phyloP scores from a whole-genome alignment of 768 basidiomycete genomes.

The Russula virescens region DNA sequence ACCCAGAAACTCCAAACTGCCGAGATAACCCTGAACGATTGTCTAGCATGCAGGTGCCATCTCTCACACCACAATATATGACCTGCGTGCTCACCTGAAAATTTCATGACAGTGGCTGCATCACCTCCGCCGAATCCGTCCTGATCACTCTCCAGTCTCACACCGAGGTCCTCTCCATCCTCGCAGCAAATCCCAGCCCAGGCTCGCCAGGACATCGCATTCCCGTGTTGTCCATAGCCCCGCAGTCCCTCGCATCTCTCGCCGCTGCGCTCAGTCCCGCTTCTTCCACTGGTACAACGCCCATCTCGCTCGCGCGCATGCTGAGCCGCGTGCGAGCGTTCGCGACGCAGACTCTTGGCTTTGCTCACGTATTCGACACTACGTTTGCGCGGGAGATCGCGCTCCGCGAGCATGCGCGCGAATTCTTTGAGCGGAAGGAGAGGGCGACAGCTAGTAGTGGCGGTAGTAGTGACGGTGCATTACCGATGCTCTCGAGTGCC shows the following conservation, averaged over 20 bases:
- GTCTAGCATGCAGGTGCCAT: conserved; percentile 90
- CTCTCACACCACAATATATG: not conserved
- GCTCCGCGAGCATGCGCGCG: conserved; percentile 71
- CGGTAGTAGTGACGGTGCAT: conserved; percentile 29
- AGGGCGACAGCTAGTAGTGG: conserved; percentile 26
- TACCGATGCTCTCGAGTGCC: conserved; percentile 93
- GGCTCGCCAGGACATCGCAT: conserved; percentile 41
- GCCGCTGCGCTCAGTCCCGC: conserved; percentile 51
- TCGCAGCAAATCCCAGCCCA: conserved; percentile 48
- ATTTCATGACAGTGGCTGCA: conserved; percentile 70
- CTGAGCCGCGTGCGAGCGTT: conserved; percentile 70
- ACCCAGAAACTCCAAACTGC: conserved; percentile 80
- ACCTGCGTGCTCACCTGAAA: not conserved
- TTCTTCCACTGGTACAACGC: conserved; percentile 33
- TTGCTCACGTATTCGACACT: conserved; percentile 85
- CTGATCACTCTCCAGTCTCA: conserved; percentile 96
- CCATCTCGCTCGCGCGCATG: conserved; percentile 45
- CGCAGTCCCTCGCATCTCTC: conserved; percentile 80
- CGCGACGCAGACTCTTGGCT: conserved; percentile 60
- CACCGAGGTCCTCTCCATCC: conserved; percentile 79
- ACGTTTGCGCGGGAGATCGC: conserved; percentile 90
- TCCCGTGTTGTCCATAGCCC: conserved; percentile 82
- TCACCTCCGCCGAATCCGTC: conserved; percentile 96
- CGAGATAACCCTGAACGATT: conserved; percentile 95
- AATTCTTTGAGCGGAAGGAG: conserved; percentile 61